Evolutionary conservation across 176 grass and related monocot species (phyloP), one percentile per base, ranked within the genome.

Genomic region (Triticum urartu): DNA sequence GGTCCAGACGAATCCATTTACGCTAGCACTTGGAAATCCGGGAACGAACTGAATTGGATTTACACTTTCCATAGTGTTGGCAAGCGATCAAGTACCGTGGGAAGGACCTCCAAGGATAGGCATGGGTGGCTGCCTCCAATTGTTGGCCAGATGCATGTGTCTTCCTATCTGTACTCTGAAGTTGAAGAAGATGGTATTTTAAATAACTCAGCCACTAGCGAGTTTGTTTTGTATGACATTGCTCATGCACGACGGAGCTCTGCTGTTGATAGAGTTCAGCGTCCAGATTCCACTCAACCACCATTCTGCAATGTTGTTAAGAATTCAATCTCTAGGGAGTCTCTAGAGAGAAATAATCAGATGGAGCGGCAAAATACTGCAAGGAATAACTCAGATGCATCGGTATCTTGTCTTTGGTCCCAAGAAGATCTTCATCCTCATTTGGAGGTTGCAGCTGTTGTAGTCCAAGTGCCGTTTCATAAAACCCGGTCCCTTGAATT

Each of bases 81-180:
- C 83, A 98, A 89, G 62, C 91, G 88, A 71, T 69, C 86, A n/a
- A 95, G 86, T 80, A 85, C 72, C 3, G 86, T 80, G 66, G 82
- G 89, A 91, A 91, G 86, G 87, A 82, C 75, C 81, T 86, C 83
- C 22, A 91, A 92, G 75, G 83, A 95, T 48, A 91, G 71, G 60
- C 86, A 80, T 77, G 90, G 64, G 26, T 79, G 75, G 86, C 76
- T 84, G 47, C 73, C 88, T 85, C 93, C 93, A 58, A 91, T 94
- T 89, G 75, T 98, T 42, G 97, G 92, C n/a, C 97, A 98, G 86
- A 98, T 98, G 97, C 93, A 98, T 17, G 92, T 95, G 8, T 98
- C 92, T 50, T 98, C 88, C 45, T 95, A 95, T 95, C 65, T 95
- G 45, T 98, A 88, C 75, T 95, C 94, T 61, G 92, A 94, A 79